Evolutionary conservation across 108 stramenopile genomes (phyloP).

Genomic region (Cyclotella sp.): DNA sequence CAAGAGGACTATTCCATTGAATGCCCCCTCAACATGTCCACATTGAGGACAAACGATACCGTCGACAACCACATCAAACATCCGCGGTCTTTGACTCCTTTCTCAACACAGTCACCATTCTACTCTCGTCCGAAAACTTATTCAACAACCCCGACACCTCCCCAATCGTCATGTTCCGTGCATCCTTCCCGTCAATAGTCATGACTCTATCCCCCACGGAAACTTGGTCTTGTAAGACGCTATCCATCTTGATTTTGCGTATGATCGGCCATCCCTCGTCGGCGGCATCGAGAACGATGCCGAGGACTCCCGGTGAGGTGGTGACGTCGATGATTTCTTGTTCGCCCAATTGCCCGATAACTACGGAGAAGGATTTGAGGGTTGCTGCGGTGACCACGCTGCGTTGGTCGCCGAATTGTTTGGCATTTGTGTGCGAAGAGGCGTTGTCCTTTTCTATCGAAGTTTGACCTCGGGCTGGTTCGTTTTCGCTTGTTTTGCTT

Average conservation of each 20-base stretch:
- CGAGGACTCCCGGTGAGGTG: constrained; percentile 59
- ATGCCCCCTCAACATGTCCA: not conserved
- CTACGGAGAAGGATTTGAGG: not conserved
- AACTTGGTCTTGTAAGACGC: constrained; percentile 67
- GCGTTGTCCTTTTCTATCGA: not conserved
- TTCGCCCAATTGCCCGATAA: constrained; percentile 4
- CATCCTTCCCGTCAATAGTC: constrained; percentile 73
- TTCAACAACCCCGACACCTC: constrained; percentile 6
- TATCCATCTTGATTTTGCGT: constrained; percentile 68
- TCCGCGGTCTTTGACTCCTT: not conserved
- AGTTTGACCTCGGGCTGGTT: too few relatives aligned
- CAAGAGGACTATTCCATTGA: too few relatives aligned
- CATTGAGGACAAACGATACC: not conserved
- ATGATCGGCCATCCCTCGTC: constrained; percentile 70
- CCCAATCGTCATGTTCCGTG: constrained; percentile 55
- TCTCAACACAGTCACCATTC: constrained; percentile 1
- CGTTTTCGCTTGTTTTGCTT: too few relatives aligned
- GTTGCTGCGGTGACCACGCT: not conserved
- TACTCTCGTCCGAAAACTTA: not conserved
- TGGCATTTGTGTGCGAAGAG: not conserved
- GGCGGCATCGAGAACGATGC: constrained; percentile 77
- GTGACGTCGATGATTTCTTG: constrained; percentile 6
- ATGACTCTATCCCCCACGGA: constrained; percentile 69
- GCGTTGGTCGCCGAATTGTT: not conserved
- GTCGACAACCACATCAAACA: not conserved